These are phyloP conservation scores for Saccharata proteae DNA, from an alignment of 2,329 filamentous ascomycete species.

Conservation along the genomic window DNA sequence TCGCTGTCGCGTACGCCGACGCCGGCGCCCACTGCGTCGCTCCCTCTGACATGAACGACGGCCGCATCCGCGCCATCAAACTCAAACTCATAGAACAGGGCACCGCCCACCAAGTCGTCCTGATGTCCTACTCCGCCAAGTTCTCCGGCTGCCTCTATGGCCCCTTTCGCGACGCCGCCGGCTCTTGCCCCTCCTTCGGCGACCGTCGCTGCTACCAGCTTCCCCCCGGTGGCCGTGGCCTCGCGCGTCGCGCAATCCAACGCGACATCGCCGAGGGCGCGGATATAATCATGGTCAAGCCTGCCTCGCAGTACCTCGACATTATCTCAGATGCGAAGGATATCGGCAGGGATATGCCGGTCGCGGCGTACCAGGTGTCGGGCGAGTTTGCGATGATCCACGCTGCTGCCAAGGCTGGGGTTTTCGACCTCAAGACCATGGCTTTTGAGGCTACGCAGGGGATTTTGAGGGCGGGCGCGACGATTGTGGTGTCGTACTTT, in stretches of 20 bases:
- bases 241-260: conserved; percentile 79
- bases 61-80: conserved; percentile 93
- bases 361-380: conserved; percentile 93
- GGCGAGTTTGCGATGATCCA: conserved; percentile 98
- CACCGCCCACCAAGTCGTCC: conserved; percentile 75
- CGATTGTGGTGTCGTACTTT: conserved; percentile 90
- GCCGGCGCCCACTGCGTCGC: conserved; percentile 95
- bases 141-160: conserved; percentile 95
- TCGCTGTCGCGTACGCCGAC: conserved; percentile 94
- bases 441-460: conserved; percentile 90
- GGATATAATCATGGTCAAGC: conserved; percentile 99
- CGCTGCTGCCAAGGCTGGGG: conserved; percentile 85
- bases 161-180: conserved; percentile 91
- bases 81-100: conserved; percentile 92
- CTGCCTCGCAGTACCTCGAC: conserved; percentile 87
- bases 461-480: conserved; percentile 83
- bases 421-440: conserved; percentile 91
- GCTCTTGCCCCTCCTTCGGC: conserved; percentile 80
- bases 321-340: conserved; percentile 98
- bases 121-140: conserved; percentile 98
- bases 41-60: conserved; percentile 98
- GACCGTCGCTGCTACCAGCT: conserved; percentile 96
- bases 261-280: conserved; percentile 89
- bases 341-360: conserved; percentile 76
- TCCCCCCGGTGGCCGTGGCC: conserved; percentile 78